phyloP scores from a whole-genome alignment of 257 asterid species.

The Solanum sitiens region DNA sequence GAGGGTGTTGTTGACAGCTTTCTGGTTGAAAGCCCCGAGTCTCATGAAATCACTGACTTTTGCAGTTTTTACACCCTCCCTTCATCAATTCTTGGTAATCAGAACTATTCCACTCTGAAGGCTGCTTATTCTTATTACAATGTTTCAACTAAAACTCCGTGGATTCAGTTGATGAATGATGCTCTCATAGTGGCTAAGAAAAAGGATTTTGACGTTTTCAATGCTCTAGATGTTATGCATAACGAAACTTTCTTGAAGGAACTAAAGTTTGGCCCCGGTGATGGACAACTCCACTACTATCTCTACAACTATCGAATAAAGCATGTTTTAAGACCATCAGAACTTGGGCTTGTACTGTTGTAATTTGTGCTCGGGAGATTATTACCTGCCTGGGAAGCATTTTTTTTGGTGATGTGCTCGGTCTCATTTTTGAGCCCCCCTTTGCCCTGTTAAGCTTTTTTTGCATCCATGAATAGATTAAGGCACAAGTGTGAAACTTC shows the following conservation, averaged over 20 bases:
- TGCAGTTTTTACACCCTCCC: constrained; percentile 24
- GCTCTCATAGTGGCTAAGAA: constrained; percentile 17
- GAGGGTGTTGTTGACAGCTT: constrained; percentile 23
- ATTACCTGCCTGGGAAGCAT: not conserved
- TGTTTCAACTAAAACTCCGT: constrained; percentile 19
- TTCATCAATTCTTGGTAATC: constrained; percentile 17
- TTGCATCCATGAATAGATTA: not conserved
- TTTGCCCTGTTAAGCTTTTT: not conserved
- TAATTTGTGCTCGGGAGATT: not conserved
- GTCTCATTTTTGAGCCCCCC: not conserved
- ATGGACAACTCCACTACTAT: constrained; percentile 24
- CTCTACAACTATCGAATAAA: constrained; percentile 19
- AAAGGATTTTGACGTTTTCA: constrained; percentile 22
- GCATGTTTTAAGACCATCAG: constrained; percentile 15
- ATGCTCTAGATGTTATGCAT: constrained; percentile 21
- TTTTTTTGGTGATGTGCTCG: not conserved
- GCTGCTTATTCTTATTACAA: constrained; percentile 28
- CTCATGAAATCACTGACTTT: constrained; percentile 16
- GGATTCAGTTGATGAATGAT: constrained; percentile 23
- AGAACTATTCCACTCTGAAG: constrained; percentile 14
- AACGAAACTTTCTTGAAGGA: constrained; percentile 22
- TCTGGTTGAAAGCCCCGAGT: constrained; percentile 18
- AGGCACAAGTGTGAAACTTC: not conserved
- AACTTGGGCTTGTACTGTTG: constrained; percentile 25
- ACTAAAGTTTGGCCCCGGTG: constrained; percentile 24